Percentiles rank a stretch among this genome's conserved stretches.
Evolutionary conservation across 352 stramenopile species (phyloP).

Genomic region (Albugo candida): DNA sequence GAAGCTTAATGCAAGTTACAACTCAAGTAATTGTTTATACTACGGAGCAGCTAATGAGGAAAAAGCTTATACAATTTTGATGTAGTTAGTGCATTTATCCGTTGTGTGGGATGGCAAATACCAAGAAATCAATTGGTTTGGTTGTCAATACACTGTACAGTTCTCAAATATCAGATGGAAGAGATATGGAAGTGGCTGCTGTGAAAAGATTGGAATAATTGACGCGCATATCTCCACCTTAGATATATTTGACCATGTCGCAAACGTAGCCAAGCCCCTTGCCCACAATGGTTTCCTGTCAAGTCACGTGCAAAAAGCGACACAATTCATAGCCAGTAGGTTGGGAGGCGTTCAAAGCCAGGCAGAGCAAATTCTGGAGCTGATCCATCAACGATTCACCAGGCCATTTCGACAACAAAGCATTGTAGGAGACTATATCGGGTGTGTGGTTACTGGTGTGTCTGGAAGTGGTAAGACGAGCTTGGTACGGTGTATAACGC

Average conservation of each 20-base stretch:
- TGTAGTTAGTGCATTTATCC: slow-evolving; percentile 18
- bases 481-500: slow-evolving; percentile 24
- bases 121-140: slow-evolving; percentile 25
- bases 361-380: neutral
- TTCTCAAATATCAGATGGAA: slow-evolving; percentile 15
- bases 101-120: slow-evolving; percentile 19
- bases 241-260: neutral
- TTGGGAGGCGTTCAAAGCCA: neutral
- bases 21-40: no score
- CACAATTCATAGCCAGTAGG: neutral
- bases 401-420: neutral
- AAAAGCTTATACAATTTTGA: neutral
- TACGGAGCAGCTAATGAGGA: no score
- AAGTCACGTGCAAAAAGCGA: neutral
- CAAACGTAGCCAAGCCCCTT: neutral
- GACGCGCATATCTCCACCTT: slow-evolving; percentile 4
- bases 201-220: slow-evolving; percentile 13
- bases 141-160: slow-evolving; percentile 13
- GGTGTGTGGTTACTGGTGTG: slow-evolving; percentile 41
- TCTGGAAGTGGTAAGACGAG: slow-evolving; percentile 55
- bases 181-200: slow-evolving; percentile 16
- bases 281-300: neutral
- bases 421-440: slow-evolving; percentile 13
- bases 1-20: no score
- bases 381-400: neutral